Base-by-base conservation (phyloP, 305 asterid genomes). In the Solanum aculeatissimum region DNA sequence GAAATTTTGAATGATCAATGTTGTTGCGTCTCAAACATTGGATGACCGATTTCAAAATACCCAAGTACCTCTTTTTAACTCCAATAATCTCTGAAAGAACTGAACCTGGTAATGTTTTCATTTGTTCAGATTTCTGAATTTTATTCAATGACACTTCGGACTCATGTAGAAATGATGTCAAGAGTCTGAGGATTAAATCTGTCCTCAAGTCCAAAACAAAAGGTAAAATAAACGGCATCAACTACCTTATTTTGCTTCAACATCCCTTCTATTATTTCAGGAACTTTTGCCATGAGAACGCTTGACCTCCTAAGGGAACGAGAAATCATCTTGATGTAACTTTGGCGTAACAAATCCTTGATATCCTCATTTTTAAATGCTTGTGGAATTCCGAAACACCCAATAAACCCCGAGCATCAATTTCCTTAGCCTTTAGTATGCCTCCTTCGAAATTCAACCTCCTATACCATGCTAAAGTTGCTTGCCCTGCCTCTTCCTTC, bases 351-450 rank as follows among this genome's bases (percentile, higher is more conserved):
- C 90, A 96, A 90, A 86, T 92, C 95, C 87, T 90, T 87, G 38
- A 93, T 79, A 89, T 94, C 97, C 51, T 89, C 93, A 87, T 60
- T 84, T 86, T 58, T 90, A 84, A 96, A 93, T 71, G 32, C 16
- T 42, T 29, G 21, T 16, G 97, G 94, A 57, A 93, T 84, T 38
- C 97, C 99, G 84, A 93, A 96, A 83, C 98, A 92, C 25, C 91
- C 92, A 74, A 96, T 84, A 80, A 95, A 55, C 99, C 99, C 1
- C 98, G 90, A 2, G 94, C 96, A 87, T 96, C 99, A n/a, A 91
- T 88, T 91, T 88, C 86, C 57, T 85, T 69, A 79, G 97, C 92
- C 82, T 81, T 84, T 27, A 84, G 84, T 83, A 94, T 29, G 55
- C 99, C 98, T 69, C 98, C 97, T 92, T 96, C 97, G 25, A 23